Conservation (phyloP, 805 yeast species). For the Wickerhamiella domercqiae region DNA sequence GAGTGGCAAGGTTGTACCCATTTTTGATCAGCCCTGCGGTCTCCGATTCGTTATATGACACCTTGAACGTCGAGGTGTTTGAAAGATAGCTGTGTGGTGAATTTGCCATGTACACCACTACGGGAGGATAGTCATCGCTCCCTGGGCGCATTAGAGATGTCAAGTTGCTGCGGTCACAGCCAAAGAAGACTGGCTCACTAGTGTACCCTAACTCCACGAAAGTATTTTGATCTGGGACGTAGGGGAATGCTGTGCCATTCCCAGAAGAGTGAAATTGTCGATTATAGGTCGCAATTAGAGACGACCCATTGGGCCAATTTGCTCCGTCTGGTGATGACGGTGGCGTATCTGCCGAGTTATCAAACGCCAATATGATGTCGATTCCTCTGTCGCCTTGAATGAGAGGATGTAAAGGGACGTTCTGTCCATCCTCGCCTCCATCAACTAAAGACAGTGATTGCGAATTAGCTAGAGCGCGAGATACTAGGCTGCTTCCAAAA, state of each 20-base stretch:
- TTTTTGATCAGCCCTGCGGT: slow-evolving; percentile 43
- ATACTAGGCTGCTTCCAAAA: slow-evolving; percentile 29
- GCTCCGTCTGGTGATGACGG: slow-evolving; percentile 48
- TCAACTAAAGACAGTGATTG: slow-evolving; percentile 41
- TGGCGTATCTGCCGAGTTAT: slow-evolving; percentile 50
- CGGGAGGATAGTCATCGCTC: slow-evolving; percentile 40
- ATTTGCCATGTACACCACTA: slow-evolving; percentile 56
- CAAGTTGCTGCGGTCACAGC: slow-evolving; percentile 49
- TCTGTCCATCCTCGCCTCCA: slow-evolving; percentile 60
- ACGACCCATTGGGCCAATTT: slow-evolving; percentile 50
- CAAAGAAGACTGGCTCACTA: slow-evolving; percentile 55
- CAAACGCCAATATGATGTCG: slow-evolving; percentile 54
- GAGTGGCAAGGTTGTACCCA: slow-evolving; percentile 52
- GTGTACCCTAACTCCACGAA: slow-evolving; percentile 41
- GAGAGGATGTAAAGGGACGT: slow-evolving; percentile 50
- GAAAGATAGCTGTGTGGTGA: slow-evolving; percentile 42
- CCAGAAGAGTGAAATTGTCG: slow-evolving; percentile 43
- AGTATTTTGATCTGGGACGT: slow-evolving; percentile 48
- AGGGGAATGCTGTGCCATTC: slow-evolving; percentile 47
- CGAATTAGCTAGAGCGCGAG: slow-evolving; percentile 26
- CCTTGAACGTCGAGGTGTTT: slow-evolving; percentile 50
- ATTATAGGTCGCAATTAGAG: slow-evolving; percentile 40
- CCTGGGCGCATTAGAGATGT: slow-evolving; percentile 29
- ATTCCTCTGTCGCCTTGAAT: slow-evolving; percentile 43
- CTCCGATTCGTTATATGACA: slow-evolving; percentile 42